phyloP scores from a whole-genome alignment of 2,329 filamentous ascomycete species.

The Sclerotinia minor region DNA sequence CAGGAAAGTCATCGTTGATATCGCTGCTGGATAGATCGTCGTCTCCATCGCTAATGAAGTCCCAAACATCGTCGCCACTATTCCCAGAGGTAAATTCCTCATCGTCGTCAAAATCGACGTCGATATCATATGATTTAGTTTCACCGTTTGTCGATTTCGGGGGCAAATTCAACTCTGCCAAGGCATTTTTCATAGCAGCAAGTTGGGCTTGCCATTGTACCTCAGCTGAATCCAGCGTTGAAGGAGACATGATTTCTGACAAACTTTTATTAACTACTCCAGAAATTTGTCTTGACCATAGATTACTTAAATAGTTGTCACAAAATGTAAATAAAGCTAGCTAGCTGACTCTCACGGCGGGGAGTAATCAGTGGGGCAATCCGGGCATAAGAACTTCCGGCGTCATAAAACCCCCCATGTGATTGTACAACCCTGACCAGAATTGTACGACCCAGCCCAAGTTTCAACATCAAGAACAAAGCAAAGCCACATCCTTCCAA shows the following conservation, averaged over 20 bases:
- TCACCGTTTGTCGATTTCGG: conserved; percentile 45
- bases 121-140: conserved; percentile 53
- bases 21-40: conserved; percentile 68
- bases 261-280: not conserved
- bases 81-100: conserved; percentile 54
- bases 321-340: conserved; percentile 5
- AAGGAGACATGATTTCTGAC: conserved; percentile 16
- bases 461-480: conserved; percentile 21
- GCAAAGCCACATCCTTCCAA: conserved; percentile 20
- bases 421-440: conserved; percentile 3
- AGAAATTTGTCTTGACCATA: not conserved
- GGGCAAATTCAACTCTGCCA: conserved; percentile 68
- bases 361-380: conserved; percentile 9
- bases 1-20: conserved; percentile 50
- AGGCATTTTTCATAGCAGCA: conserved; percentile 79
- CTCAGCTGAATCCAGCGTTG: conserved; percentile 42
- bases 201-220: conserved; percentile 83
- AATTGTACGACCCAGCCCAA: not conserved
- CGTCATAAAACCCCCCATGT: conserved; percentile 19
- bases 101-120: conserved; percentile 66
- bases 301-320: not conserved
- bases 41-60: conserved; percentile 77
- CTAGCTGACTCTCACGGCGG: not conserved
- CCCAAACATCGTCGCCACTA: conserved; percentile 83
- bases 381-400: conserved; percentile 23